Evolutionary conservation across 1,284 basidiomycete genomes (phyloP).

Genomic region (Melanopsichium pennsylvanicum): DNA sequence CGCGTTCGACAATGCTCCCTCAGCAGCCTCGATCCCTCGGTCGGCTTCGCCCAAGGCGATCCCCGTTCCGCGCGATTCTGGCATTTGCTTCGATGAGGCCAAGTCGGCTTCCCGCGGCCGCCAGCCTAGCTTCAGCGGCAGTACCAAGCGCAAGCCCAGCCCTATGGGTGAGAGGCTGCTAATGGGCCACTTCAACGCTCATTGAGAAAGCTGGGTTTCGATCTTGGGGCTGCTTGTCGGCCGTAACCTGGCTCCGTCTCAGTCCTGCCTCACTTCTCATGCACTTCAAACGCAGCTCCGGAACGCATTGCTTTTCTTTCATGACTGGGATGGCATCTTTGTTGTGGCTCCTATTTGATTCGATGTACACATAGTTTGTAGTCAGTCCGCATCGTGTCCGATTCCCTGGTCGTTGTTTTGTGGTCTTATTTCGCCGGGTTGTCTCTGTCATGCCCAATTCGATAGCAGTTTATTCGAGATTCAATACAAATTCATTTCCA

Average conservation of each 20-base stretch:
- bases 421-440: slow-evolving; percentile 2
- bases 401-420: background rate
- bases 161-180: slow-evolving; percentile 61
- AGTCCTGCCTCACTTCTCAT: background rate
- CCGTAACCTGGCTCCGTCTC: background rate
- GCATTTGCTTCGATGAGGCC: slow-evolving; percentile 19
- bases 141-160: slow-evolving; percentile 52
- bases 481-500: slow-evolving; percentile 12
- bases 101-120: slow-evolving; percentile 30
- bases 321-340: background rate
- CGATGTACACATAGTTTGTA: background rate
- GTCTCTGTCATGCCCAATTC: slow-evolving; percentile 10
- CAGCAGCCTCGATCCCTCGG: slow-evolving; percentile 25
- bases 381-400: slow-evolving; percentile 7
- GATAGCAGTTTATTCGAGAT: slow-evolving; percentile 6
- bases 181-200: slow-evolving; percentile 59
- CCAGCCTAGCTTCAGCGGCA: slow-evolving; percentile 40
- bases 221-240: background rate
- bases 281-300: background rate
- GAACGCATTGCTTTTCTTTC: background rate
- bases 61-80: slow-evolving; percentile 26
- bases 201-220: slow-evolving; percentile 18
- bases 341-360: background rate
- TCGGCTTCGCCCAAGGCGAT: slow-evolving; percentile 35
- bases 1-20: slow-evolving; percentile 12